phyloP scores from a whole-genome alignment of 1,284 basidiomycete genomes.

The Pisolithus thermaeus region DNA sequence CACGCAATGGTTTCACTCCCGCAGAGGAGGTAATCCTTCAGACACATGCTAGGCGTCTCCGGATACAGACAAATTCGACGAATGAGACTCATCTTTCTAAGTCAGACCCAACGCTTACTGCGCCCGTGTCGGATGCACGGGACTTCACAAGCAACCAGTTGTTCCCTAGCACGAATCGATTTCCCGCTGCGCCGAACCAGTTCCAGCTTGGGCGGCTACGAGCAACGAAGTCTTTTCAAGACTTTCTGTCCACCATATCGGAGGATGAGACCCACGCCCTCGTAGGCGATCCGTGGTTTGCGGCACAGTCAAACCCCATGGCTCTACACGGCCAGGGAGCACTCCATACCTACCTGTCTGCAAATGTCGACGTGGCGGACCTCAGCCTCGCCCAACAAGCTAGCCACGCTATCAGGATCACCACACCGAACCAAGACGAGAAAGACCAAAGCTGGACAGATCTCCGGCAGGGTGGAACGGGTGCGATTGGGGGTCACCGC shows the following conservation, averaged over 20 bases:
- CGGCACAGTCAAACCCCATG: constrained; percentile 4
- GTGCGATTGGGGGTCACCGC: constrained; percentile 4
- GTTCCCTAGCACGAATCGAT: not conserved
- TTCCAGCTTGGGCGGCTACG: not conserved
- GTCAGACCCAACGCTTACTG: not conserved
- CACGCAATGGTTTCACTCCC: constrained; percentile 55
- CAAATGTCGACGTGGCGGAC: not conserved
- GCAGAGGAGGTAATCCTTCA: constrained; percentile 63
- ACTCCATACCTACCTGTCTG: not conserved
- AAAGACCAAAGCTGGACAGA: constrained; percentile 23
- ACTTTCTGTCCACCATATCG: constrained; percentile 29
- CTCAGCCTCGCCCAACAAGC: constrained; percentile 18
- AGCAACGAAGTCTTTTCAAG: constrained; percentile 10
- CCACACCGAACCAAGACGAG: constrained; percentile 32
- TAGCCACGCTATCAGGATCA: constrained; percentile 27
- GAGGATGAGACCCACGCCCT: constrained; percentile 34
- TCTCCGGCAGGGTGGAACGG: constrained; percentile 12
- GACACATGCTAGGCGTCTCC: constrained; percentile 38
- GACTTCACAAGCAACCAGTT: not conserved
- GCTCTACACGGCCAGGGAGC: constrained; percentile 1
- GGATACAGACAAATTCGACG: constrained; percentile 11
- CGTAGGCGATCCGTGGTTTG: constrained; percentile 8
- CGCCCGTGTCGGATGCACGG: not conserved
- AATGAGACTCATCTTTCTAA: not conserved
- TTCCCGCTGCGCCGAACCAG: not conserved